A percentile compares a stretch with the other conserved stretches of the same genome.
These are phyloP conservation scores for Cudoniella acicularis DNA, from an alignment of 495 filamentous ascomycete genomes.

Conservation along the genomic window DNA sequence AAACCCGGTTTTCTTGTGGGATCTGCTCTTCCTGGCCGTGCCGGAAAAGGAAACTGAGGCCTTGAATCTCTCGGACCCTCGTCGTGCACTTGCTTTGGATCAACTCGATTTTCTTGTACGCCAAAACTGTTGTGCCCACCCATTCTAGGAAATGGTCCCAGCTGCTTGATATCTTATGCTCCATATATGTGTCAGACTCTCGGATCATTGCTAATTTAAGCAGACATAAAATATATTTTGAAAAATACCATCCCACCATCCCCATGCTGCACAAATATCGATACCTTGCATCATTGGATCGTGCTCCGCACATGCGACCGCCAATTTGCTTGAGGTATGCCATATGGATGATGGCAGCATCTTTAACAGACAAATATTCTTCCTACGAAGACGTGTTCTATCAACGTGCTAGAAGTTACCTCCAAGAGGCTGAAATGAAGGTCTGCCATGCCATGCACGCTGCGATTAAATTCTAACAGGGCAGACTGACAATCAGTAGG, in stretches of 20 bases:
- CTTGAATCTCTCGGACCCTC: no score
- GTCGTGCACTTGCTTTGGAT: no score
- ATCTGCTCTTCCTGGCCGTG: no score
- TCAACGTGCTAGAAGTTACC: slow-evolving; percentile 78
- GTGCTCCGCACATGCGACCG: slow-evolving; percentile 73
- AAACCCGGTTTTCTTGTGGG: no score
- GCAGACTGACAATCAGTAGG: slow-evolving; percentile 13
- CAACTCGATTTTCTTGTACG: no score
- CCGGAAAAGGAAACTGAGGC: no score
- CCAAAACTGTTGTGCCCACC: no score
- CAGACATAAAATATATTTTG: slow-evolving; percentile 81
- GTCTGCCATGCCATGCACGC: slow-evolving; percentile 37
- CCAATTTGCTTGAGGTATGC: slow-evolving; percentile 87
- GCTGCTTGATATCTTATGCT: no score
- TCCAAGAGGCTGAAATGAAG: slow-evolving; percentile 85
- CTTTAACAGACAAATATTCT: slow-evolving; percentile 74
- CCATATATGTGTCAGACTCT: no score
- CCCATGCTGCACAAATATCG: slow-evolving; percentile 86
- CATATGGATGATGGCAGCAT: slow-evolving; percentile 87
- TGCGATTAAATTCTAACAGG: not conserved
- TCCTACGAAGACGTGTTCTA: slow-evolving; percentile 80
- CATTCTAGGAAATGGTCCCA: no score
- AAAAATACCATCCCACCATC: slow-evolving; percentile 75
- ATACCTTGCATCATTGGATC: slow-evolving; percentile 74
- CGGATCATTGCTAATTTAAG: not conserved